Base-by-base conservation (phyloP, 495 filamentous ascomycete genomes). In the Thermochaetoides thermophila region DNA sequence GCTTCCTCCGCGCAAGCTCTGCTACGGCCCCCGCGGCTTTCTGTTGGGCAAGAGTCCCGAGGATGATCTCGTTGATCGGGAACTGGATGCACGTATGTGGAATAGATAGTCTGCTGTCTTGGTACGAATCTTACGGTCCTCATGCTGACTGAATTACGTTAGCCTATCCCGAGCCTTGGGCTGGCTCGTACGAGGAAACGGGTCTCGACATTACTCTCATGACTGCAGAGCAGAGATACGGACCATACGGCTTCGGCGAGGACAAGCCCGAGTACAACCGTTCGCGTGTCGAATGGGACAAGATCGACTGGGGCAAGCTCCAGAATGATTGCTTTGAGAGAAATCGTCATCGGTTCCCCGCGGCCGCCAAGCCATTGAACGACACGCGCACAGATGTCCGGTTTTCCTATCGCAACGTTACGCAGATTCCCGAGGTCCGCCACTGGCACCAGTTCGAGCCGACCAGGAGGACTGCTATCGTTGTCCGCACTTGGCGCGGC, bases 251-350 rank as follows among this genome's bases (percentile, higher is more conserved):
- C 0, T 48, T 32, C 23, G 45, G 48, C 39, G 48, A 54, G 32
- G 33, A 50, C 7, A 28, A 27, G 10, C 29, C 28, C 9, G 27
- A 40, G 5, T 56, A 54, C 43, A 42, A 37, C 14, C 32, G 52
- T 3, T 12, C 34, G 8, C 74, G 82, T 32, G 71, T 89, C 17
- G 79, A 92, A 38, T 93, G 75, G 56, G 63, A 73, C 29, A 59
- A 63, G 8, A 61, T 91, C 24, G 66, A 71, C 32, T 93, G 84
- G 84, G 76, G 65, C 31, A 63, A 68, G 27, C 79, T 71, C n/a
- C 84, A 89, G 46, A 64, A 73, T 33, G 61, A 66, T 12, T 93
- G 84, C 48, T 55, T 69, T 20, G 54, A 66, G 26, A 68, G 69
- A 17, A 93, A 93, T 50, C 47, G 50, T 10, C 61, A 72, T 44